Evolutionary conservation across 129 eudicot genomes (phyloP).

Genomic region (Chrysanthemum lavandulifolium): DNA sequence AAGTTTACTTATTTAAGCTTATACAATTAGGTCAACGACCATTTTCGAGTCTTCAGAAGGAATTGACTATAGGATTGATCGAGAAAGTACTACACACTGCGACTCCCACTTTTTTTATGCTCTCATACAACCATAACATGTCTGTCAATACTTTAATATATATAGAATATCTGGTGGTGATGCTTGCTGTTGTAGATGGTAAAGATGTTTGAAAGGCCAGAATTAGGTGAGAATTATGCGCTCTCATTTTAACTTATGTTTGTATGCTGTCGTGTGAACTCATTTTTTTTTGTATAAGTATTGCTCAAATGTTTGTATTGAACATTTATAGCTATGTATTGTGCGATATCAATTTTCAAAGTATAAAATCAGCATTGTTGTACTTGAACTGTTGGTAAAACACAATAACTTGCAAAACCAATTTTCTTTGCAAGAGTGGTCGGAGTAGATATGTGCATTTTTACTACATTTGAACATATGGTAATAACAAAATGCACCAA

Average conservation of each 20-base stretch:
- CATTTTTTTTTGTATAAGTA: background rate
- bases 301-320: background rate
- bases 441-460: too few species aligned
- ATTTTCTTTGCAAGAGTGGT: too few species aligned
- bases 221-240: constrained; percentile 21
- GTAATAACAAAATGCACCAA: too few species aligned
- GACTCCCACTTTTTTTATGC: background rate
- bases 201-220: background rate
- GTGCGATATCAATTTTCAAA: background rate
- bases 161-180: constrained; percentile 18
- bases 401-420: too few species aligned
- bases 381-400: too few species aligned
- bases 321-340: background rate
- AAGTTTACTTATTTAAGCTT: constrained; percentile 14
- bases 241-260: constrained; percentile 12
- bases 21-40: constrained; percentile 31
- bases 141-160: constrained; percentile 14
- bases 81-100: background rate
- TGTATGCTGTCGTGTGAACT: background rate
- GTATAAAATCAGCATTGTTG: too few species aligned
- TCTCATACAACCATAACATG: constrained; percentile 16
- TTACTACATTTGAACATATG: too few species aligned
- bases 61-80: constrained; percentile 30
- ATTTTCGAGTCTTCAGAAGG: constrained; percentile 25
- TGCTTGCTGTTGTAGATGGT: constrained; percentile 20